Evolutionary conservation across 208 protist species (phyloP).

Genomic region (Acanthamoeba triangularis): DNA sequence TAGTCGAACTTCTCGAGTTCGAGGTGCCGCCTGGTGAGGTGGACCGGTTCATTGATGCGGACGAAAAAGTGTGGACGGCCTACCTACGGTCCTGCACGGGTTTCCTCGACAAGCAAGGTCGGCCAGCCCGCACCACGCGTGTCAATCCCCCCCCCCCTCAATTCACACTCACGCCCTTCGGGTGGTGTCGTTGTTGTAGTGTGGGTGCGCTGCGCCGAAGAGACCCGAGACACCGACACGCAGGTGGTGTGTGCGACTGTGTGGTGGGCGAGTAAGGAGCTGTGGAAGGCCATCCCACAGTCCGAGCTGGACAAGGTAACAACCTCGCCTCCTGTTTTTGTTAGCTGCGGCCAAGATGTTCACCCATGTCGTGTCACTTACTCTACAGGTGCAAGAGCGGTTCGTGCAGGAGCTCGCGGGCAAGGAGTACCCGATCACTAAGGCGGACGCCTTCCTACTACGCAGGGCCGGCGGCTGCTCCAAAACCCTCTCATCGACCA

Average conservation of each 20-base stretch:
- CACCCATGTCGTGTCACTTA: not conserved
- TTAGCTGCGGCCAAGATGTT: too few relatives aligned
- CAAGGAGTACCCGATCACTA: slow-evolving; percentile 2
- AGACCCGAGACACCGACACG: not conserved
- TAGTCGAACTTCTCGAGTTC: not conserved
- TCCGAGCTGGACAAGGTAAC: slow-evolving; percentile 15
- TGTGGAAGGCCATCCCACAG: slow-evolving; percentile 32
- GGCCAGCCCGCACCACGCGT: not conserved
- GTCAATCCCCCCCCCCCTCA: too few relatives aligned
- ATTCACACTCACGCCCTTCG: not conserved
- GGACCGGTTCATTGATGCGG: not conserved
- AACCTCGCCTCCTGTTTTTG: not conserved
- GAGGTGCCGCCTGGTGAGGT: not conserved
- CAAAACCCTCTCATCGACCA: not conserved
- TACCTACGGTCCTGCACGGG: not conserved
- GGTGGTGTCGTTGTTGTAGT: not conserved
- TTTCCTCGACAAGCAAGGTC: slow-evolving; percentile 56
- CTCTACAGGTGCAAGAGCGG: not conserved
- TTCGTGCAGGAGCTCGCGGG: not conserved
- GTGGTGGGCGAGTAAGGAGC: slow-evolving; percentile 21
- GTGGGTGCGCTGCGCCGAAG: not conserved
- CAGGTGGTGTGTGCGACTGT: not conserved
- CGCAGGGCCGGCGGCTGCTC: not conserved
- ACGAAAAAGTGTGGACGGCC: not conserved
- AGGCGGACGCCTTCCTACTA: not conserved